Base-by-base conservation (phyloP, 768 basidiomycete genomes). In the Psilocybe subaeruginosa region DNA sequence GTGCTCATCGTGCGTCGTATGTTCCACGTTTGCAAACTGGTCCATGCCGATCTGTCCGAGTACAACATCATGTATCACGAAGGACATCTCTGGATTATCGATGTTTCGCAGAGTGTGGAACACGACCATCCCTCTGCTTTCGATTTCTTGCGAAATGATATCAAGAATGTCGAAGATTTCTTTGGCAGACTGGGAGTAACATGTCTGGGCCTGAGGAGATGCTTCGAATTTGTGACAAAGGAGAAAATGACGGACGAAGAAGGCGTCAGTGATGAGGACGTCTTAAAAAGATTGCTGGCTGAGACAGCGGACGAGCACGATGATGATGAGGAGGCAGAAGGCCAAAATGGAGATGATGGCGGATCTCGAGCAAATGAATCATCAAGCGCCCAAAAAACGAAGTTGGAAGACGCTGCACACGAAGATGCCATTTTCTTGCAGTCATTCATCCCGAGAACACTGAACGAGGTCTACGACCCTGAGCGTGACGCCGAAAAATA, bases 51-150 rank as follows among this genome's bases (percentile, higher is more conserved):
- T 80, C 83, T 99, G 55, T 95, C 93, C 57, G 97, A 99, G 73
- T 99, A 99, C 84, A 99, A 99, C 72, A 88, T 99, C 68, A 83
- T 99, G 70, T 97, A 87, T 69, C 91, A 94, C 74, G 78, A 86
- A 51, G 81, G 76, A 1, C 93, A 94, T 69, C 82, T 97, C 16
- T 95, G 86, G 75, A 90, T 99, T 68, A 99, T 99, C 76, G 97
- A 99, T 73, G 97, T 99, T 60, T 97, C 96, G 1, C 97, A 99
- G 72, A 96, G 94, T 64, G 96, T 99, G 37, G 97, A 99, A 69
- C 96, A 98, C 70, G 97, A 99, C 74, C 97, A 99, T 68, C 97
- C 97, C 0, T 82, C 90, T 30, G 94, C 97, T 0, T 98, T 95
- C 72, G 97, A 99, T 74, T 99, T 99, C 76, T 82, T 99, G 39